Evolutionary conservation across 202 grass and related monocot species (phyloP).

Genomic region (Elaeis oleifera): DNA sequence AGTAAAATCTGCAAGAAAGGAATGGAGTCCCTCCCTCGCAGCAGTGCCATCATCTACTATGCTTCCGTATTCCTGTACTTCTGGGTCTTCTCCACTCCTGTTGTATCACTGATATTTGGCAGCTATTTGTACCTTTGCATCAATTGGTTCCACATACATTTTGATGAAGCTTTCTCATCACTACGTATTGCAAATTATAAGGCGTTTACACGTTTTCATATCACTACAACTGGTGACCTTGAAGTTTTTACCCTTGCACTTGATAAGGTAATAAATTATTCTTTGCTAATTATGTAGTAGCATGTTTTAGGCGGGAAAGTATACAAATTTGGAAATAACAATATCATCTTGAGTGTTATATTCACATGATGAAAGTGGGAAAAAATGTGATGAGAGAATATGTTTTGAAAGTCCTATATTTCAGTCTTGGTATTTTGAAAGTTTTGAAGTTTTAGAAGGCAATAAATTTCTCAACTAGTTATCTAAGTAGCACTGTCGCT

Average conservation of each 20-base stretch:
- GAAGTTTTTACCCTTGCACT: slow-evolving; percentile 86
- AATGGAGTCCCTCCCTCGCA: slow-evolving; percentile 63
- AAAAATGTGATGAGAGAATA: no score
- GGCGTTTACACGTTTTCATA: slow-evolving; percentile 81
- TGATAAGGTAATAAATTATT: slow-evolving; percentile 48
- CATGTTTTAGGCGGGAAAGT: no score
- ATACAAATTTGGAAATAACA: no score
- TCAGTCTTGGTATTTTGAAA: no score
- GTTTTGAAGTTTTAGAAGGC: no score
- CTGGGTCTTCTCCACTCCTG: slow-evolving; percentile 93
- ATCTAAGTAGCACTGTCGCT: no score
- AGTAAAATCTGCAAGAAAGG: slow-evolving; percentile 83
- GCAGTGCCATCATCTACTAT: slow-evolving; percentile 87
- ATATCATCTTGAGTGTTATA: no score
- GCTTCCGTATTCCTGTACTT: slow-evolving; percentile 83
- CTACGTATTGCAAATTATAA: slow-evolving; percentile 95
- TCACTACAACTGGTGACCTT: slow-evolving; percentile 74
- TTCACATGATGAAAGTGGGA: no score
- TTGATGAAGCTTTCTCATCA: slow-evolving; percentile 95
- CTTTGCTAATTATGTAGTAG: no score
- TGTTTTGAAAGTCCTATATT: no score
- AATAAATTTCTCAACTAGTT: no score
- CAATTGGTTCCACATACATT: slow-evolving; percentile 96
- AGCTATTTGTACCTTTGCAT: slow-evolving; percentile 95
- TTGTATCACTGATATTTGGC: slow-evolving; percentile 85